Evolutionary conservation across 768 basidiomycete species (phyloP).

Genomic region (Naganishia vaughanmartiniae): DNA sequence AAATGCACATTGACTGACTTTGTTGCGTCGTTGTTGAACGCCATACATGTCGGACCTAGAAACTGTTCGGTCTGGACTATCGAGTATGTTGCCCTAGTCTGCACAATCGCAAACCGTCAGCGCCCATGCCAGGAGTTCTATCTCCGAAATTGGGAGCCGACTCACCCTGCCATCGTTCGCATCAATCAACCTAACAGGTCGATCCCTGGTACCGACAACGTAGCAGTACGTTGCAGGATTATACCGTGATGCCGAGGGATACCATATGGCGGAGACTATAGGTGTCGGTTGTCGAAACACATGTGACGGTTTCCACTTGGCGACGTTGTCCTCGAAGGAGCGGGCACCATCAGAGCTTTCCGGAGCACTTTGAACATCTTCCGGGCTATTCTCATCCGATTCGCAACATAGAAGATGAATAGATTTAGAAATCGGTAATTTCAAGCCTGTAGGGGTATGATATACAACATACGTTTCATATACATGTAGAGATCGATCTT

Average conservation of each 20-base stretch:
- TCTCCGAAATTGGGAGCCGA: neutral
- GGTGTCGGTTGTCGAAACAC: conserved; percentile 63
- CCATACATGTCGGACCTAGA: conserved; percentile 77
- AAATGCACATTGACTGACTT: conserved; percentile 57
- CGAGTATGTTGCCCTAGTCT: conserved; percentile 87
- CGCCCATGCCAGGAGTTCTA: neutral
- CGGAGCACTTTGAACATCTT: neutral
- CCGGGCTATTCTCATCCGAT: neutral
- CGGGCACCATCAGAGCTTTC: neutral
- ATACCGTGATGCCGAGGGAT: conserved; percentile 65
- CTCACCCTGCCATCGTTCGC: conserved; percentile 69
- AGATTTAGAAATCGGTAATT: neutral
- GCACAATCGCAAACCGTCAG: conserved; percentile 14
- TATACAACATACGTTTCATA: conserved; percentile 57
- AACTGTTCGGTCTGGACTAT: conserved; percentile 93
- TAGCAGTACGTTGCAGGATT: conserved; percentile 75
- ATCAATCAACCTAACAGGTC: conserved; percentile 80
- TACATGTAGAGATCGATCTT: conserved; percentile 66
- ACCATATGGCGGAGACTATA: conserved; percentile 79
- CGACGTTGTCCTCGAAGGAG: neutral
- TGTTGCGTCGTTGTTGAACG: conserved; percentile 68
- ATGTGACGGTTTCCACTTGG: conserved; percentile 32
- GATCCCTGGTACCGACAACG: conserved; percentile 75
- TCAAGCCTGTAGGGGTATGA: neutral
- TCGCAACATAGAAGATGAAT: conserved; percentile 8